phyloP scores from a whole-genome alignment of 257 asterid species.

The Capsicum chinense region DNA sequence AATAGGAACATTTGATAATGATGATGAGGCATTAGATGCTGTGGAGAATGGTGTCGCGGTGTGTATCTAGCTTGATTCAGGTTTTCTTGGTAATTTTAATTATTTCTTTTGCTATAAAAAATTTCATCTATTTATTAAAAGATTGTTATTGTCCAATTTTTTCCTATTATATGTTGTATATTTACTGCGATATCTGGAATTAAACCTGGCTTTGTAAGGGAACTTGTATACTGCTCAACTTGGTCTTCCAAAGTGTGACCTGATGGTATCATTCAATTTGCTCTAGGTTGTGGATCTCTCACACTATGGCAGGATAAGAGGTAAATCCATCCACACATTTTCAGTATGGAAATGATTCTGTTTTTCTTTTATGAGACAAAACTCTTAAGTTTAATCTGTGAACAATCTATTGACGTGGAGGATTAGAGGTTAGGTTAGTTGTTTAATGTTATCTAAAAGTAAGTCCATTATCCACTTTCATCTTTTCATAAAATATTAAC shows the following conservation, averaged over 20 bases:
- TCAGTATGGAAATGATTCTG: background rate
- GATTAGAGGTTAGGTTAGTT: constrained; percentile 19
- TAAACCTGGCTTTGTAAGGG: background rate
- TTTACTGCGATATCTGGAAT: background rate
- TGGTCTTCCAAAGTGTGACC: constrained; percentile 17
- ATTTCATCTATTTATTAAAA: constrained; percentile 6
- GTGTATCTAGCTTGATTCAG: constrained; percentile 37
- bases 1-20: constrained; percentile 44
- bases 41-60: constrained; percentile 69
- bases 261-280: background rate
- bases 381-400: background rate
- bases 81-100: constrained; percentile 28
- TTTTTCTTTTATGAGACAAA: background rate
- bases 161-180: background rate
- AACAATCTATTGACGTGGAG: background rate
- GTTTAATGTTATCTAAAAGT: background rate
- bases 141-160: constrained; percentile 1
- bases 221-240: background rate
- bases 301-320: constrained; percentile 88
- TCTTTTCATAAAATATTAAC: background rate
- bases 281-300: constrained; percentile 89
- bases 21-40: constrained; percentile 73
- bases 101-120: background rate
- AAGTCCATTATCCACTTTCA: background rate
- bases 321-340: constrained; percentile 45